Base-by-base conservation (phyloP, 306 rosid genomes). In the Vicia sativa region DNA sequence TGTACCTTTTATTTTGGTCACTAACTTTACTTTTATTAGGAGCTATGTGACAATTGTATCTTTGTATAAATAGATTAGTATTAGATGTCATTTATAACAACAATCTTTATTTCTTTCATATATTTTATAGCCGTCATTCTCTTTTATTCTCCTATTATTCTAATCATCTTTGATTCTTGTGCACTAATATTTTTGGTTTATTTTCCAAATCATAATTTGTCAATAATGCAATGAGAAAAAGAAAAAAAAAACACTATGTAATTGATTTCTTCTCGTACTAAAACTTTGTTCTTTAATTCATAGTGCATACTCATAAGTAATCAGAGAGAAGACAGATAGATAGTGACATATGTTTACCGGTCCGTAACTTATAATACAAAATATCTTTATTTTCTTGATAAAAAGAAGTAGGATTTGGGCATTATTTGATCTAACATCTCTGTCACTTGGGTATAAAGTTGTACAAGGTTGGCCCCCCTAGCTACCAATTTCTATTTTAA, bases 381-480 rank as follows among this genome's bases (percentile, higher is more conserved):
- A 62, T 71, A 37, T 34, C 56, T 62, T 49, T 61, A 62, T 74
- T 68, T 73, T 73, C 31, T 50, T 65, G 11, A 63, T 11, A 73
- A 44, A 66, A 50, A 58, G 46, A 57, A 71, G 28, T 65, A 34
- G 62, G 43, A 5, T 81, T 79, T 81, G 85, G 87, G 83, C 72
- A 83, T 79, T 81, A 83, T 83, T 83, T 76, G 70, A 28, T 64
- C 70, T 62, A 26, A 11, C 42, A 57, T 54, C 56, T 65, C 48
- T 64, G 45, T 68, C 74, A 10, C 21, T 38, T 10, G 12, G 12
- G 46, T 48, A 19, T 63, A 41, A 55, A 42, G 59, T 21, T 52
- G 59, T 53, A 11, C 38, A 34, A 7, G 58, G 1, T 68, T 74
- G 83, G 84, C 57, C 83, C 86, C 84, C 62, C 31, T 70, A 70